Percentiles rank a stretch among this genome's conserved stretches.
Conservation (phyloP, 345 rosid species). For the Populus euphratica region DNA sequence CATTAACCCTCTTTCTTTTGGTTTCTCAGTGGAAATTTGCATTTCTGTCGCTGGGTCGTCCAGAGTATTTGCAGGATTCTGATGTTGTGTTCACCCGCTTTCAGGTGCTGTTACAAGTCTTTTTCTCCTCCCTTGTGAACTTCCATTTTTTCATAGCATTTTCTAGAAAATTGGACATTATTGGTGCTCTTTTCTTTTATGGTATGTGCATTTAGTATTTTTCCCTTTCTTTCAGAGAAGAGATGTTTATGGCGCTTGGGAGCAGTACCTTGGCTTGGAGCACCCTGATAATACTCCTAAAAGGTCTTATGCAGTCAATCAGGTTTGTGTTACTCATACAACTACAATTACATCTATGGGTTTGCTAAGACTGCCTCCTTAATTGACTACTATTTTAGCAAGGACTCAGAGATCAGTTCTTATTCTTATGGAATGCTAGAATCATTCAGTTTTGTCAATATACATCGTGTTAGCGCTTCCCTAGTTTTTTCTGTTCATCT, state of each 20-base stretch:
- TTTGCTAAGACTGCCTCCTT: background rate
- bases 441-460: background rate
- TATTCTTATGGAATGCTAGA: background rate
- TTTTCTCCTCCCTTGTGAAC: background rate
- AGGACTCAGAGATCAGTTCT: background rate
- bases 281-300: conserved; percentile 78
- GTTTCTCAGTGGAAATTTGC: conserved; percentile 87
- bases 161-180: background rate
- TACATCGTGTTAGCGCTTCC: background rate
- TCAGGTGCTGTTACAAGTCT: conserved; percentile 49
- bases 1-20: background rate
- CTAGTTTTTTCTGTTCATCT: background rate
- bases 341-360: background rate
- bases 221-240: conserved; percentile 45
- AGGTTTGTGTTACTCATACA: conserved; percentile 39
- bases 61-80: conserved; percentile 81
- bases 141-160: background rate
- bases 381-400: background rate
- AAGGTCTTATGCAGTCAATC: conserved; percentile 69
- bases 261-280: conserved; percentile 95
- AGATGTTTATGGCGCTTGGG: conserved; percentile 93
- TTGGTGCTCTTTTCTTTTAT: background rate
- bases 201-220: background rate
- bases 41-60: conserved; percentile 78
- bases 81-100: conserved; percentile 76